Evolutionary conservation across 305 asterid species (phyloP).

Genomic region (Vinca major): DNA sequence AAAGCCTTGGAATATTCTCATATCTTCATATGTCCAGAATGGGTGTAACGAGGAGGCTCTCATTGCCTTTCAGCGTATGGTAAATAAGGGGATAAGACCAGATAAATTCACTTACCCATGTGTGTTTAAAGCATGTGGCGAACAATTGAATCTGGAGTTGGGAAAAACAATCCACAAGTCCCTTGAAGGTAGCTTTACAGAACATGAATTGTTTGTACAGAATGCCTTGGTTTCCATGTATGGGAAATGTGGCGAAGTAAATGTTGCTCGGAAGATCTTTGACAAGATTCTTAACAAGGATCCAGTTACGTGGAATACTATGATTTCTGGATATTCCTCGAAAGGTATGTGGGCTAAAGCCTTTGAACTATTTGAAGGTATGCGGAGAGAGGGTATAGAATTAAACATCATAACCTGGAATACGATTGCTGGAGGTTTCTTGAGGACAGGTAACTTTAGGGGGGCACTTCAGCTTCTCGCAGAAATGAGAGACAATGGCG

Average conservation of each 20-base stretch:
- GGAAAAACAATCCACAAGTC: slow-evolving; percentile 1
- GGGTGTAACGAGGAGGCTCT: neutral
- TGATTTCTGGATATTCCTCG: neutral
- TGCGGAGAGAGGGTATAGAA: neutral
- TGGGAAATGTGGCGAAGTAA: neutral
- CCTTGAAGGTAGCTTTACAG: neutral
- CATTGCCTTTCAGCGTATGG: neutral
- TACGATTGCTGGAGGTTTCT: neutral
- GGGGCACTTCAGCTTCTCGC: neutral
- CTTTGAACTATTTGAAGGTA: neutral
- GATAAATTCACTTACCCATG: neutral
- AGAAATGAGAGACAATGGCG: neutral
- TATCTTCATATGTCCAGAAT: neutral
- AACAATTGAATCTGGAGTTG: neutral
- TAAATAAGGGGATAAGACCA: neutral
- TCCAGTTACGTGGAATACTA: neutral
- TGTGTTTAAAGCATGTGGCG: neutral
- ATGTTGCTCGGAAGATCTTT: neutral
- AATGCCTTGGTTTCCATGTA: neutral
- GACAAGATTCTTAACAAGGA: neutral
- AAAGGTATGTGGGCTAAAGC: neutral
- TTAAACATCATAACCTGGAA: neutral
- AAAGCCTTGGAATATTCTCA: neutral
- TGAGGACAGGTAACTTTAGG: neutral
- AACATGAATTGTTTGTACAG: neutral